Conservation (phyloP, 306 rosid species). For the Clitoria ternatea region DNA sequence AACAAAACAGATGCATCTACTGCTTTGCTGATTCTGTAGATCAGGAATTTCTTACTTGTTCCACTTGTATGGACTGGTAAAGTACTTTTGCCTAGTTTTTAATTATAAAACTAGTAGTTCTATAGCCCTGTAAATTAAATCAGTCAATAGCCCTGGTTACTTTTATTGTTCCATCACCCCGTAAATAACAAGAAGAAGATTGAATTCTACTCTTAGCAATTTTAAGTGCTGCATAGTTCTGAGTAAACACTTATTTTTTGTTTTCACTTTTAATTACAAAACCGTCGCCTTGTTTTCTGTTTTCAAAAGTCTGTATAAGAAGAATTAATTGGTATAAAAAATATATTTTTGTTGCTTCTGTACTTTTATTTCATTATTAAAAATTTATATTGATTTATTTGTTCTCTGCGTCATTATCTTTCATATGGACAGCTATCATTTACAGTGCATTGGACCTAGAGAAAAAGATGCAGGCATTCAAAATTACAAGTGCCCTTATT, state of each 20-base stretch:
- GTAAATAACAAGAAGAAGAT: constrained; percentile 8
- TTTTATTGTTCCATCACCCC: constrained; percentile 12
- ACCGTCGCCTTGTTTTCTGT: too few species aligned
- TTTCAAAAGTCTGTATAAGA: too few species aligned
- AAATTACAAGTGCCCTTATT: constrained; percentile 48
- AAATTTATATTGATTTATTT: constrained; percentile 6
- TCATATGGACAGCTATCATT: constrained; percentile 72
- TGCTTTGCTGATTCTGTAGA: constrained; percentile 48
- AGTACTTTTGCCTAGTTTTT: constrained; percentile 32
- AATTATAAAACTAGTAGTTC: constrained; percentile 12
- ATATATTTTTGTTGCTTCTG: background rate
- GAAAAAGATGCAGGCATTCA: constrained; percentile 24
- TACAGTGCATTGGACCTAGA: constrained; percentile 51
- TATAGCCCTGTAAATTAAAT: constrained; percentile 1
- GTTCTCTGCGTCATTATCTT: constrained; percentile 21
- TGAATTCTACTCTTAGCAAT: background rate
- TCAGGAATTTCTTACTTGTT: constrained; percentile 55
- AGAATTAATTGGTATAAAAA: background rate
- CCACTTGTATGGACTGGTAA: constrained; percentile 79
- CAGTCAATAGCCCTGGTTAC: constrained; percentile 7
- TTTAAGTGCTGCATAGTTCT: background rate
- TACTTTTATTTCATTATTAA: background rate
- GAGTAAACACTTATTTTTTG: too few species aligned
- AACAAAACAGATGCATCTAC: constrained; percentile 37
- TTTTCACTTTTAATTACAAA: too few species aligned